Base-by-base conservation (phyloP, 257 asterid genomes). In the Perilla frutescens region DNA sequence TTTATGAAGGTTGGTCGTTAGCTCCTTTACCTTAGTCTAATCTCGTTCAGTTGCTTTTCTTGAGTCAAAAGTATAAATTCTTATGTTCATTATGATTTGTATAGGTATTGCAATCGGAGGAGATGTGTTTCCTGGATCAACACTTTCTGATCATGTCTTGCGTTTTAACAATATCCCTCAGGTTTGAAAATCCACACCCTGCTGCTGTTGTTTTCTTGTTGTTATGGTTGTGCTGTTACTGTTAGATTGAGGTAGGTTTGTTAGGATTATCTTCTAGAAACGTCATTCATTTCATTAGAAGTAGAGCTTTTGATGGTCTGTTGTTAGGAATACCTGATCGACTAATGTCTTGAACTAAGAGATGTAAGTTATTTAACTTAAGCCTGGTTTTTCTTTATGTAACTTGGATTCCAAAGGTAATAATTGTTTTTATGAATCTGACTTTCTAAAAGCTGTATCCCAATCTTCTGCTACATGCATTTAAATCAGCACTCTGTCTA, bases 61-160 rank as follows among this genome's bases (percentile, higher is more conserved):
- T 45, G 54, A 56, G 79, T 62, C 34, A 41, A 45, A 60, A 36
- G 54, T 66, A 34, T 70, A 62, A 74, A 63, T 66, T 20, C 41
- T 29, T 39, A 57, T 55, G 56, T 62, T 65, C 59, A 7, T 62
- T 39, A 47, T 82, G 73, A 72, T 68, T 36, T 53, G 48, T 77
- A 36, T 73, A 95, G 99, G 99, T 68, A 92, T 95, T 85, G 99
- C 99, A 53, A 95, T 95, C 15, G 99, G 99, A 76, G 99, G 99
- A 80, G 99, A 95, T 75, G 99, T 95, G 79, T 92, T 95, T 80
- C 99, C 99, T 62, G 99, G 99, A 15, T 95, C 99, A 14, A 92
- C 99, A 49, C 97, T 95, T 62, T 92, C 99, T 78, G 99, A 95
- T 84, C 98, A 95, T 70, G 99, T 95, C 81, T 84, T 95, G 81